Evolutionary conservation across 306 rosid genomes (phyloP).

Genomic region (Fagus sylvatica): DNA sequence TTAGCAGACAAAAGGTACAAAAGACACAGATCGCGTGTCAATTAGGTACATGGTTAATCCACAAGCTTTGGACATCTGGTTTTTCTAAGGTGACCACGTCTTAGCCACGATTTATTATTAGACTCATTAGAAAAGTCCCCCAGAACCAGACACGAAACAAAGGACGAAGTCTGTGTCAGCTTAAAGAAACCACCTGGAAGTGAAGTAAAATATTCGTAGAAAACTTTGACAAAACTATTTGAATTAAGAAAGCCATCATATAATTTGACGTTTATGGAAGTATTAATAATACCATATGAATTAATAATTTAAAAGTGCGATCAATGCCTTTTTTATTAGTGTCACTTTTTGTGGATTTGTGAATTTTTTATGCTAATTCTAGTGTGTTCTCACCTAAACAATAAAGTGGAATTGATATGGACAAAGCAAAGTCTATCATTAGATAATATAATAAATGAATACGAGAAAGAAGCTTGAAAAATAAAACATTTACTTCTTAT

Average conservation of each 20-base stretch:
- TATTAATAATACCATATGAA: not conserved
- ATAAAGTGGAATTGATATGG: not conserved
- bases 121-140: not conserved
- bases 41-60: conserved; percentile 18
- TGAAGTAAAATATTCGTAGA: not conserved
- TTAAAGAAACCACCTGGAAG: conserved; percentile 22
- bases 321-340: conserved; percentile 11
- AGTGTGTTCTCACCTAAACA: not conserved
- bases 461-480: not conserved
- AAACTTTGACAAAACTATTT: not conserved
- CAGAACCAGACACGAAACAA: conserved; percentile 16
- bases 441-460: not conserved
- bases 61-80: not conserved
- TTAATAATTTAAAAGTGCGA: conserved; percentile 15
- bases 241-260: not conserved
- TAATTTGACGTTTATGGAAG: not conserved
- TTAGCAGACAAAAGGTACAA: conserved; percentile 11
- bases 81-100: conserved; percentile 28
- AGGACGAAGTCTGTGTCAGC: conserved; percentile 32
- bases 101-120: conserved; percentile 4
- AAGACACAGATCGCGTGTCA: conserved; percentile 47
- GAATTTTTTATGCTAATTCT: not conserved
- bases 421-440: not conserved
- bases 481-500: not conserved
- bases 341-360: not conserved